These are phyloP conservation scores for Musa troglodytarum DNA, from an alignment of 176 grass and related monocot genomes.

Conservation along the genomic window DNA sequence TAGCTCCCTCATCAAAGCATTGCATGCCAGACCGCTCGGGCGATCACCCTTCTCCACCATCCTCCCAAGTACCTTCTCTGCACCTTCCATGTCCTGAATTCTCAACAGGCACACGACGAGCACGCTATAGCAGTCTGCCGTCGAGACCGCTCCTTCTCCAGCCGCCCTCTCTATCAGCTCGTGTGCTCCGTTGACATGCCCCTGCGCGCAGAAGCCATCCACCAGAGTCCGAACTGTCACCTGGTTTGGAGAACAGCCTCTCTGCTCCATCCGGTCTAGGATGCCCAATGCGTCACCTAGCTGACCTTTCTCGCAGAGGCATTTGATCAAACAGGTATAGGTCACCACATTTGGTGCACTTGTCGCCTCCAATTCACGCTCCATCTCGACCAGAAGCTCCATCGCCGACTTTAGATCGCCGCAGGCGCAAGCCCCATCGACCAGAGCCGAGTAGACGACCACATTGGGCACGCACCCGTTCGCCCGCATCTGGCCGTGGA, in stretches of 20 bases:
- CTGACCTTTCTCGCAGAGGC: constrained; percentile 41
- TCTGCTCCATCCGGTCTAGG: constrained; percentile 52
- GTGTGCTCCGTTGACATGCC: constrained; percentile 11
- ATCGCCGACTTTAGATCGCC: constrained; percentile 33
- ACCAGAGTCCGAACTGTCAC: constrained; percentile 48
- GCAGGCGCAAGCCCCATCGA: constrained; percentile 51
- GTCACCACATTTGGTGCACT: constrained; percentile 66
- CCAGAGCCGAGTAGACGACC: constrained; percentile 51
- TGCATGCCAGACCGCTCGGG: constrained; percentile 31
- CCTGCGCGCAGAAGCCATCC: constrained; percentile 33
- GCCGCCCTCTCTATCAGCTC: constrained; percentile 46
- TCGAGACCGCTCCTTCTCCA: constrained; percentile 29
- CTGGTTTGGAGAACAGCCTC: constrained; percentile 50
- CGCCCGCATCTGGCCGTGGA: constrained; percentile 50
- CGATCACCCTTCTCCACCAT: constrained; percentile 59
- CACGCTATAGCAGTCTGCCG: constrained; percentile 49
- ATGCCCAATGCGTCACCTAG: constrained; percentile 39
- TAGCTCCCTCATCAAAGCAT: constrained; percentile 47
- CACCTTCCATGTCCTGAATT: constrained; percentile 29
- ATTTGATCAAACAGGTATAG: constrained; percentile 87
- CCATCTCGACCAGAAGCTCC: constrained; percentile 51
- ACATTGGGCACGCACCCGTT: constrained; percentile 47
- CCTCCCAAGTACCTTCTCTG: constrained; percentile 34
- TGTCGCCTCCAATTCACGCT: constrained; percentile 19
- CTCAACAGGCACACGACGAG: constrained; percentile 48